Percentiles rank a stretch among this genome's conserved stretches.
These are phyloP conservation scores for Begonia fuchsioides DNA, from an alignment of 306 rosid species.

Conservation along the genomic window DNA sequence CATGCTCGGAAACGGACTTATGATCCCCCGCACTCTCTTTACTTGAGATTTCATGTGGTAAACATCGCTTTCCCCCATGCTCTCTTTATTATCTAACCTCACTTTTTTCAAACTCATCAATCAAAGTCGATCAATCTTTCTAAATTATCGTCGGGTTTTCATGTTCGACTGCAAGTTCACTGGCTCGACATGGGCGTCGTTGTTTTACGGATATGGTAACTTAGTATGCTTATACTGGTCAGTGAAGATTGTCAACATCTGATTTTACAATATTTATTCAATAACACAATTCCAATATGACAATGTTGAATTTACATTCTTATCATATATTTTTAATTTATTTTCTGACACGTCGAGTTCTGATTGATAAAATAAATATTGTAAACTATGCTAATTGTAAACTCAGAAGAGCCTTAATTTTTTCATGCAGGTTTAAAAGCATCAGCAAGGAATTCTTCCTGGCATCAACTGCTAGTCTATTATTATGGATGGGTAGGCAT, in stretches of 20 bases:
- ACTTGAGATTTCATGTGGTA: constrained; percentile 94
- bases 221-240: constrained; percentile 64
- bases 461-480: constrained; percentile 51
- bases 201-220: constrained; percentile 86
- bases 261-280: constrained; percentile 9
- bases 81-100: neutral
- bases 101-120: neutral
- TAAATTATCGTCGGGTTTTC: neutral
- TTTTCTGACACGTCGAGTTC: too few relatives aligned
- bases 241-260: constrained; percentile 10
- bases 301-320: too few relatives aligned
- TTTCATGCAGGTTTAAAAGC: constrained; percentile 38
- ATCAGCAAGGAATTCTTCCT: constrained; percentile 63
- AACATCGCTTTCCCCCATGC: constrained; percentile 11
- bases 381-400: too few relatives aligned
- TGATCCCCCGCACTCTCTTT: constrained; percentile 74
- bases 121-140: neutral
- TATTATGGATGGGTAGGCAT: constrained; percentile 51
- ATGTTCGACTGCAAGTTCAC: constrained; percentile 44
- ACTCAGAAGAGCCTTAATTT: neutral
- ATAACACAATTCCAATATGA: too few relatives aligned
- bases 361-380: too few relatives aligned
- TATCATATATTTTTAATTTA: too few relatives aligned
- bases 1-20: constrained; percentile 83
- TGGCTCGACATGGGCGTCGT: constrained; percentile 74